Base-by-base conservation (phyloP, 768 basidiomycete genomes). In the Mycena capillaripes region DNA sequence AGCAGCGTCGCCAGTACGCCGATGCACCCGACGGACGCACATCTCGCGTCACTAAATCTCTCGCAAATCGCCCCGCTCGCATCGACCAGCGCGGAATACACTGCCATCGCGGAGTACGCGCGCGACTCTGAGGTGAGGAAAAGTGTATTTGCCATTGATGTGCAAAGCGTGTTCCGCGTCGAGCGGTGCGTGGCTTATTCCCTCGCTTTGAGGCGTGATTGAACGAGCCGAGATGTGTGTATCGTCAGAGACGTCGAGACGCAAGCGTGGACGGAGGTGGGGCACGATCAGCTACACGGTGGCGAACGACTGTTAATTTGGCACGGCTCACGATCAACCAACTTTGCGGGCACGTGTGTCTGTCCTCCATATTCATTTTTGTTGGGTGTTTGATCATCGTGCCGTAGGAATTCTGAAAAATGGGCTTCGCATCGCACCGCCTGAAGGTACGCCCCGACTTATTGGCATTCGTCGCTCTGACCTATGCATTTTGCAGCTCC, bases 401-500 rank as follows among this genome's bases (percentile, higher is more conserved):
- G 25, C 19, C 40, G 25, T 14, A 69, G 59, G 68, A 34, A 69
- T 69, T 12, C n/a, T 69, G 30, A 69, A 69, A 55, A 56, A 69
- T 10, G 68, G 59, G 5, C 60, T 69, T 6, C 50, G 60, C 17
- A 69, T 69, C 19, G 60, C 60, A 12, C 68, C 68, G 30, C 60
- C 60, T 23, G 52, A 69, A 69, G 68, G 68, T 56, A 32, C 17
- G 6, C 46, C 30, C 68, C n/a, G n/a, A n/a, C n/a, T n/a, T n/a
- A n/a, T n/a, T n/a, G n/a, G n/a, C n/a, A n/a, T n/a, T n/a, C n/a
- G n/a, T n/a, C n/a, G n/a, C n/a, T n/a, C 46, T 8, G 55, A 56
- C 3, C 7, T 3, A 21, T 16, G 5, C 19, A 25, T 38, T 23
- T 6, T 34, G 19, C 53, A 69, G 59, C 53, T 19, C 60, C 68